These are phyloP conservation scores for Cryptococcus sp. DNA, from an alignment of 1,284 basidiomycete species.

Conservation along the genomic window DNA sequence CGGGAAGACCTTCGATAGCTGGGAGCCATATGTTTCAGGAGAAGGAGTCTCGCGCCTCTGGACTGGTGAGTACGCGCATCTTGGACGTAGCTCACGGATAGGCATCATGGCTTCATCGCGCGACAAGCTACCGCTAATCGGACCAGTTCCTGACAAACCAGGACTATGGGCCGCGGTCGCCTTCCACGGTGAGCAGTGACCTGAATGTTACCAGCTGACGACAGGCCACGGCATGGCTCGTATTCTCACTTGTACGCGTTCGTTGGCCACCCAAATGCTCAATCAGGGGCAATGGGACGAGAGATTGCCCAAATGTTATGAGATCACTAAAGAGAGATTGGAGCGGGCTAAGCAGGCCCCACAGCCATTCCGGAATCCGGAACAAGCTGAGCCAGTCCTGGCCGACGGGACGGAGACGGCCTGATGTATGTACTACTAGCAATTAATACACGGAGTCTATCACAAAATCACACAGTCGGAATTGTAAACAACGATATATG, in stretches of 20 bases:
- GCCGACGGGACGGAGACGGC: too few relatives aligned
- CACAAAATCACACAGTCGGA: too few relatives aligned
- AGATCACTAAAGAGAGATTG: conserved; percentile 14
- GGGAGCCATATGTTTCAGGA: conserved; percentile 25
- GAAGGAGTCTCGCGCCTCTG: conserved; percentile 34
- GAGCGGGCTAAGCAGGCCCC: conserved; percentile 15
- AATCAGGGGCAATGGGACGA: conserved; percentile 19
- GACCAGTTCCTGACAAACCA: conserved; percentile 21
- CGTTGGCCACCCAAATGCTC: conserved; percentile 12
- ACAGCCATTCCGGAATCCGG: background rate
- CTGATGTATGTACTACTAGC: too few relatives aligned
- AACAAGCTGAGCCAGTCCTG: too few relatives aligned
- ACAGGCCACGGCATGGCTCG: conserved; percentile 30
- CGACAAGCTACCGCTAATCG: conserved; percentile 37
- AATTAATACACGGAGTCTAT: too few relatives aligned
- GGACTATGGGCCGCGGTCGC: conserved; percentile 30
- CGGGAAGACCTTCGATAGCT: conserved; percentile 23
- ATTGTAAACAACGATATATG: background rate
- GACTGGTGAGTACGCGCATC: conserved; percentile 34
- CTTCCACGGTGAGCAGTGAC: conserved; percentile 23
- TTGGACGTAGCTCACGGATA: background rate
- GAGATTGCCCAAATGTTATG: conserved; percentile 12
- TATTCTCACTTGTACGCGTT: conserved; percentile 20
- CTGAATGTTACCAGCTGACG: background rate
- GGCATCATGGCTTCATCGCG: conserved; percentile 29